Base-by-base conservation (phyloP, 2,329 filamentous ascomycete genomes). In the Aspergillus eucalypticola region DNA sequence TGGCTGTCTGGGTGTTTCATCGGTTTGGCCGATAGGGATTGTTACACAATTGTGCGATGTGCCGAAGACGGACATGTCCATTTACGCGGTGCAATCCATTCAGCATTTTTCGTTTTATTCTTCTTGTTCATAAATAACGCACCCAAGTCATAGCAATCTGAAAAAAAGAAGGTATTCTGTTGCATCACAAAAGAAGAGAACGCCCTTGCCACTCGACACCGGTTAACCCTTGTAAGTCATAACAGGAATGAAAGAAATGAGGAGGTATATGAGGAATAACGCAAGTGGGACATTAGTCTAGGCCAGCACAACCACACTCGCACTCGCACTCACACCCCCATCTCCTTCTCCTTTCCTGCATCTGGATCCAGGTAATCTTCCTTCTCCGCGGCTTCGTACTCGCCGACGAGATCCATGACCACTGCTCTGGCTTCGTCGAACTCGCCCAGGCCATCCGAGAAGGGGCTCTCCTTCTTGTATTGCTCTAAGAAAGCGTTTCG, bases 371-470 rank as follows among this genome's bases (percentile, higher is more conserved):
- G 81, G 75, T 99, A 99, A 71, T 96, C 89, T 35, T 91, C 88
- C 72, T 90, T 86, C 77, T 99, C 95, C 4, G 95, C 95, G 29
- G 94, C 93, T 79, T 98, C 94, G 74, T 99, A 99, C 81, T 99
- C 95, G 54, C 87, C 86, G 72, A 98, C 94, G 64, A 98, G 80
- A 75, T 96, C 94, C 70, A 89, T 87, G 19, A 98, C 94, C 5
- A 98, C 94, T 72, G 95, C 90, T 66, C 91, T 87, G 35, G 95
- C 91, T 77, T 97, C 93, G 74, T 99, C 96, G 70, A 99, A 99
- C 77, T 99, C 94, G 67, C 90, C 86, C 44, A 99, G 81, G 46
- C 93, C 95, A 66, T 98, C 94, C 0, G 91, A 84, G 76, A 99
- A 99, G 1, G 93, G 92, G 0, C 92, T 89, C 61, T 96, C 96